Percentiles rank a stretch among this genome's conserved stretches.
phyloP scores from a whole-genome alignment of 495 filamentous ascomycete species.

The Tuber brumale region DNA sequence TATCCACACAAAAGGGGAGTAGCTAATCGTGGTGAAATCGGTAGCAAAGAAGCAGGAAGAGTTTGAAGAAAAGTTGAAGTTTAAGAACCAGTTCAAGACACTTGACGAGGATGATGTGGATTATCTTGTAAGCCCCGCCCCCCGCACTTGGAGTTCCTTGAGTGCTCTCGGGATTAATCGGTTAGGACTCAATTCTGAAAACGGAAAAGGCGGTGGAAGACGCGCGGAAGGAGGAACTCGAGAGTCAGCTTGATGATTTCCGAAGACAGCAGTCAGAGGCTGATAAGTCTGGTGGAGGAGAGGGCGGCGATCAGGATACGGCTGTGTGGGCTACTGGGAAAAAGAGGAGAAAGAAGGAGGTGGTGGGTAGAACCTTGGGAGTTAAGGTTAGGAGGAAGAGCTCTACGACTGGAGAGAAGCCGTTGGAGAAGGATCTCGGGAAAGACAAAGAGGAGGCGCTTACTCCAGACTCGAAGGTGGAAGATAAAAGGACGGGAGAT shows the following conservation, averaged over 20 bases:
- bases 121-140: constrained; percentile 55
- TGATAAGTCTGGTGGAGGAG: constrained; percentile 19
- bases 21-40: constrained; percentile 26
- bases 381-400: constrained; percentile 29
- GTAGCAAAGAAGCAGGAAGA: constrained; percentile 90
- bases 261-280: constrained; percentile 35
- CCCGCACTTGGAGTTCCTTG: not conserved
- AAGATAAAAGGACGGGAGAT: constrained; percentile 7
- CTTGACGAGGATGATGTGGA: constrained; percentile 92
- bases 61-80: constrained; percentile 78
- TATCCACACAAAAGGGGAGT: constrained; percentile 12
- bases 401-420: not conserved
- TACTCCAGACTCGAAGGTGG: constrained; percentile 5
- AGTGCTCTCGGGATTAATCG: not conserved
- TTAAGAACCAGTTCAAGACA: constrained; percentile 90
- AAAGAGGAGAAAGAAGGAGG: constrained; percentile 27
- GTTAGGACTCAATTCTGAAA: constrained; percentile 31
- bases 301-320: constrained; percentile 5
- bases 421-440: not conserved
- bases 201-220: constrained; percentile 26
- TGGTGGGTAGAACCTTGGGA: constrained; percentile 15
- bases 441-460: not conserved
- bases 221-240: constrained; percentile 31
- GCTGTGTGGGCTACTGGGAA: constrained; percentile 17
- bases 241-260: constrained; percentile 31